Evolutionary conservation across 305 asterid genomes (phyloP).

Genomic region (Fraxinus ornus): DNA sequence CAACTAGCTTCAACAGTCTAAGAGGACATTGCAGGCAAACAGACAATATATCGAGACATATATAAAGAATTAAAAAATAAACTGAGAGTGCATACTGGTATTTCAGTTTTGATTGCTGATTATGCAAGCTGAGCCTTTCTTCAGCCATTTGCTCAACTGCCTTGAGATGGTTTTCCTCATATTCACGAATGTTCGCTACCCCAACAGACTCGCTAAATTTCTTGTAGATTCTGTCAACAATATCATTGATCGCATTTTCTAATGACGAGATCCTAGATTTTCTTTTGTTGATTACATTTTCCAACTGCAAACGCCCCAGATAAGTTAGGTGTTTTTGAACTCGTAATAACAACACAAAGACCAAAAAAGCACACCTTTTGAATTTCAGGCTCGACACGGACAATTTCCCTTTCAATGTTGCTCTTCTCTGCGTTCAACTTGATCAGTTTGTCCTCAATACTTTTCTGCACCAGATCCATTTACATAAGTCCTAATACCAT

Average conservation of each 20-base stretch:
- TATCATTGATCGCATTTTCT: constrained; percentile 78
- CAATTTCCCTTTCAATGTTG: constrained; percentile 69
- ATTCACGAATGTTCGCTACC: constrained; percentile 90
- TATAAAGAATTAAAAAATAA: constrained; percentile 11
- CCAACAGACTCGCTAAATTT: constrained; percentile 94
- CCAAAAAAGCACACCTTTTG: constrained; percentile 64
- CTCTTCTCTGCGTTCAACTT: constrained; percentile 75
- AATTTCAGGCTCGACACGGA: constrained; percentile 73
- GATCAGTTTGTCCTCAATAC: constrained; percentile 81
- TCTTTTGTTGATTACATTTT: constrained; percentile 55
- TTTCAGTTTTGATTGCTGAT: constrained; percentile 89
- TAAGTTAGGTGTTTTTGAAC: constrained; percentile 16
- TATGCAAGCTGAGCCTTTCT: constrained; percentile 82
- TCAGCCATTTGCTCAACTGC: constrained; percentile 87
- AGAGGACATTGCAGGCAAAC: constrained; percentile 17
- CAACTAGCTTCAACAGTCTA: constrained; percentile 14
- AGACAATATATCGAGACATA: neutral
- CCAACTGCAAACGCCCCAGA: constrained; percentile 55
- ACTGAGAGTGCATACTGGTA: constrained; percentile 64
- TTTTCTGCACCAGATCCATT: constrained; percentile 59
- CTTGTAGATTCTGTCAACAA: constrained; percentile 80
- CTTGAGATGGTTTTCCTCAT: constrained; percentile 95
- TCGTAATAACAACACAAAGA: constrained; percentile 19
- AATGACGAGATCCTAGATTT: constrained; percentile 50
- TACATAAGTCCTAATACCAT: constrained; percentile 16